Evolutionary conservation across 768 basidiomycete species (phyloP).

Genomic region (Harrya chromipes): DNA sequence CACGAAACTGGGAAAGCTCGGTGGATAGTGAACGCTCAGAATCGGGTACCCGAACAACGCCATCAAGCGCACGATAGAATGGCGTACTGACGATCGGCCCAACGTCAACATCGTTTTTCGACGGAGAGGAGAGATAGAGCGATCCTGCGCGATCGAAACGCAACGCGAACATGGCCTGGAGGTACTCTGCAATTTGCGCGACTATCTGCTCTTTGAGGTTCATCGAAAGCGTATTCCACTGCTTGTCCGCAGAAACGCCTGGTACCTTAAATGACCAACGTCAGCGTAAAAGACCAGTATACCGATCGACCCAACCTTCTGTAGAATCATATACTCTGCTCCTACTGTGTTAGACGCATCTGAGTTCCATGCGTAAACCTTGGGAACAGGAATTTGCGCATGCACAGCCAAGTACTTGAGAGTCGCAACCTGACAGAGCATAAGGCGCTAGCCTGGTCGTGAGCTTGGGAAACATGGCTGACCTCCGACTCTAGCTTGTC

Average conservation of each 20-base stretch:
- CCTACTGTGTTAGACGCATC: background rate
- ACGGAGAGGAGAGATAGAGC: background rate
- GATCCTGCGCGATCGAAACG: background rate
- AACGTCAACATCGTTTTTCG: background rate
- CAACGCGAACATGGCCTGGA: background rate
- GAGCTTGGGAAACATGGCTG: too few species aligned
- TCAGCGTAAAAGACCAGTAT: background rate
- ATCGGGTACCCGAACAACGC: background rate
- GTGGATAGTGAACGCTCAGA: background rate
- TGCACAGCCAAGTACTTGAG: background rate
- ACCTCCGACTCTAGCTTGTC: slow-evolving; percentile 2
- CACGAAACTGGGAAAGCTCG: background rate
- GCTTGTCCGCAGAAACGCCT: background rate
- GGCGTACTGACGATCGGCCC: background rate
- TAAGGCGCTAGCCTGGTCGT: background rate
- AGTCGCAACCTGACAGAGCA: background rate
- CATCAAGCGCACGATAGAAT: slow-evolving; percentile 2
- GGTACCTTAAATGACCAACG: background rate
- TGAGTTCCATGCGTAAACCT: background rate
- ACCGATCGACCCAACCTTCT: background rate
- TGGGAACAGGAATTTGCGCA: background rate
- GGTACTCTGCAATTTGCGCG: background rate
- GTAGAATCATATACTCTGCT: background rate
- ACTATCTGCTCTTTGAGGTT: background rate
- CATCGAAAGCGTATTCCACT: background rate